These are phyloP conservation scores for Trichomonascus vanleenenianus DNA, from an alignment of 805 yeast genomes.

Conservation along the genomic window DNA sequence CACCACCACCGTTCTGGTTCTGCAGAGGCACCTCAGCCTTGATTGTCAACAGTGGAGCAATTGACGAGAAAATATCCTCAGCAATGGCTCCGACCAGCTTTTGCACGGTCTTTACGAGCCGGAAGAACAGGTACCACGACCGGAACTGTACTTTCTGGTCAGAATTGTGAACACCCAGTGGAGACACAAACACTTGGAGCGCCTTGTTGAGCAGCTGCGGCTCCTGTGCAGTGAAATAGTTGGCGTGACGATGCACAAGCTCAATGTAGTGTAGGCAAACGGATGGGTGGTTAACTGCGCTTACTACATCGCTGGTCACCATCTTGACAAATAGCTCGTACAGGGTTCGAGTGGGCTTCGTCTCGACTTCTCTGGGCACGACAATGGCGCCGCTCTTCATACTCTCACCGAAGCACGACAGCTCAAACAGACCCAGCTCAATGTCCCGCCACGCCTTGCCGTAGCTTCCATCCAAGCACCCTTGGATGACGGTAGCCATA, in stretches of 20 bases:
- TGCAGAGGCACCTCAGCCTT: constrained; percentile 45
- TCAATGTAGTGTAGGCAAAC: constrained; percentile 81
- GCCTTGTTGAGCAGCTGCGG: constrained; percentile 43
- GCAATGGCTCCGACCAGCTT: constrained; percentile 50
- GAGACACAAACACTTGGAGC: constrained; percentile 70
- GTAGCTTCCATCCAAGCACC: constrained; percentile 32
- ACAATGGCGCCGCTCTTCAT: constrained; percentile 71
- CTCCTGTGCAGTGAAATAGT: constrained; percentile 41
- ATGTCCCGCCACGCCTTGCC: constrained; percentile 60
- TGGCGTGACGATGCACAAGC: constrained; percentile 69
- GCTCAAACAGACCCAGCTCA: constrained; percentile 81
- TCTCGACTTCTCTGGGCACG: constrained; percentile 51
- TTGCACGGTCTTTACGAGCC: constrained; percentile 71
- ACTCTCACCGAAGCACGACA: constrained; percentile 71
- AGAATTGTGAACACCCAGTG: constrained; percentile 71
- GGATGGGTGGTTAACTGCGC: constrained; percentile 63
- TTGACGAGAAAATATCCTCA: constrained; percentile 50
- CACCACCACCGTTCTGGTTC: constrained; percentile 13
- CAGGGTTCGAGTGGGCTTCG: constrained; percentile 55
- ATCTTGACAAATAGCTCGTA: constrained; percentile 49
- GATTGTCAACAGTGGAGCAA: constrained; percentile 52
- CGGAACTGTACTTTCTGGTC: constrained; percentile 70
- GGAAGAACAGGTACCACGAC: constrained; percentile 83
- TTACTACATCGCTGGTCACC: constrained; percentile 38
- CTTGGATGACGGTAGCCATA: constrained; percentile 52